These are phyloP conservation scores for Fusarium heterosporum DNA, from an alignment of 2,329 filamentous ascomycete species.

Conservation along the genomic window DNA sequence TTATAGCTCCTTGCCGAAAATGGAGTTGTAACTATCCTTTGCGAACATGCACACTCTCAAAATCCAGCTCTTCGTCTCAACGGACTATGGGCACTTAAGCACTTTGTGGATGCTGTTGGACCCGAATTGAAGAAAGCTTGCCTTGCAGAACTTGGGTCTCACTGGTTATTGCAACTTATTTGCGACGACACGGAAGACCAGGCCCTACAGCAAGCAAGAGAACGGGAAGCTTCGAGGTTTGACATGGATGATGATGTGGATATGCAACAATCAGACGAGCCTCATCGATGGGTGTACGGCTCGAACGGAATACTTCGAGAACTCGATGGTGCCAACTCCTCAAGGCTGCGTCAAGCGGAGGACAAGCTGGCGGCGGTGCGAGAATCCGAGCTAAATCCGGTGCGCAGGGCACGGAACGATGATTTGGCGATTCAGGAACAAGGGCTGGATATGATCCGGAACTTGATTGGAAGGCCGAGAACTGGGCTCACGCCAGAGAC, in stretches of 20 bases:
- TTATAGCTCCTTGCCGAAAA: conserved; percentile 76
- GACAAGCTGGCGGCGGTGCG: conserved; percentile 64
- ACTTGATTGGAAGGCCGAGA: conserved; percentile 77
- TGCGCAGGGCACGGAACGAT: conserved; percentile 76
- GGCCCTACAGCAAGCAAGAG: conserved; percentile 56
- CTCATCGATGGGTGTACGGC: conserved; percentile 53
- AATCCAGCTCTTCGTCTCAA: conserved; percentile 85
- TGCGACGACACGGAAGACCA: conserved; percentile 70
- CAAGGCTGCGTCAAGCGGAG: conserved; percentile 62
- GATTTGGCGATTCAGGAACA: conserved; percentile 91
- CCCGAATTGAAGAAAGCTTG: conserved; percentile 81
- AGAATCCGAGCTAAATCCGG: conserved; percentile 75
- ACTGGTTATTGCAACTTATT: conserved; percentile 85
- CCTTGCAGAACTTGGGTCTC: conserved; percentile 79
- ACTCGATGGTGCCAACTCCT: conserved; percentile 53
- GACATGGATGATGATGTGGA: conserved; percentile 70
- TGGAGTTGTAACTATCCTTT: conserved; percentile 81
- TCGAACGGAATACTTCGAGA: conserved; percentile 49
- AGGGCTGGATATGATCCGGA: conserved; percentile 88
- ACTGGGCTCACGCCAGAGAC: conserved; percentile 63
- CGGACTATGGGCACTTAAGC: conserved; percentile 93
- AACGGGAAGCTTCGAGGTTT: conserved; percentile 48
- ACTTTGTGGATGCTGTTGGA: conserved; percentile 80
- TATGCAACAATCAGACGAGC: conserved; percentile 63
- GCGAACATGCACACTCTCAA: conserved; percentile 83